Base-by-base conservation (phyloP, 352 stramenopile genomes). In the Halophytophthora polymorphica region DNA sequence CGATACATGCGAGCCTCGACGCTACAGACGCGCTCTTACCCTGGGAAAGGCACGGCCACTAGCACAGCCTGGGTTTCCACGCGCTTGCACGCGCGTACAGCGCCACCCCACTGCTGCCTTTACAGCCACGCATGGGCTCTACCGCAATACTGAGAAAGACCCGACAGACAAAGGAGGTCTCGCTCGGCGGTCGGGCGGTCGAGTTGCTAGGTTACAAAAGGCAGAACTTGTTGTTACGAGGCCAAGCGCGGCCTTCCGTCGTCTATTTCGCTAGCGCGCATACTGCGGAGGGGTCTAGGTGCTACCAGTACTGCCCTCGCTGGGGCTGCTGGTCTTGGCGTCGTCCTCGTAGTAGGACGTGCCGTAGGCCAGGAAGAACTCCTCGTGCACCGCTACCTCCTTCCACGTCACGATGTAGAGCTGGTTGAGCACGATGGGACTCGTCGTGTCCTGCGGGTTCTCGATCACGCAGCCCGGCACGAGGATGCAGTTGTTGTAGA, bases 401-500 rank as follows among this genome's bases (percentile, higher is more conserved):
- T 94, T 94, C 84, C 84, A 94, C 45, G 84, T 94, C 38, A 94
- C 82, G 44, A 94, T 90, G 56, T 94, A 94, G 13, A 94, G 62
- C 61, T 94, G 84, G 51, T 93, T 85, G 53, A 94, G 57, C 31
- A 86, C 61, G 50, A 94, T 94, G 12, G 81, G 69, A 43, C 75
- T 86, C 48, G 71, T 85, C 35, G 83, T 76, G 49, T 94, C 81
- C 38, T 88, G 67, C 8, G 84, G 80, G 46, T 88, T 83, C 54
- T 91, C 82, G 35, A 94, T 82, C 39, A 91, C 57, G 45, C 84
- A 94, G 13, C 84, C 84, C 0, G 84, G 84, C 21, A 92, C 83
- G n/a, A 94, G 71, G 57, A 94, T 94, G 64, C 82, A 92, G 50
- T 94, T 94, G 72, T 94, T 94, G 68, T 94, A 91, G 36, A 94